Conservation (phyloP, 345 rosid species). For the Nasturtium officinale region DNA sequence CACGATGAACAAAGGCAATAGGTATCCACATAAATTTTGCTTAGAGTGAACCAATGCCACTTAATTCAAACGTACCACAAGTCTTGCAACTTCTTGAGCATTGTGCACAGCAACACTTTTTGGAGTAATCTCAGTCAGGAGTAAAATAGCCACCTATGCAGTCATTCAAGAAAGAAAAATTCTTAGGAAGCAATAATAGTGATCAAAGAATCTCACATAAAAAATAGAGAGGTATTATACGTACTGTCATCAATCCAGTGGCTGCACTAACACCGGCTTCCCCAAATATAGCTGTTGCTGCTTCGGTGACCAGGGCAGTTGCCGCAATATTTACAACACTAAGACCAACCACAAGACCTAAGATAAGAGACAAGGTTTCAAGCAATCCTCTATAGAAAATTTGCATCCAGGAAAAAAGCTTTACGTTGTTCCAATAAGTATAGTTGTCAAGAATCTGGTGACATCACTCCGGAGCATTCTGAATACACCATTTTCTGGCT, state of each 20-base stretch:
- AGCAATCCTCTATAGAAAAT: constrained; percentile 35
- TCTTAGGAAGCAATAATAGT: constrained; percentile 7
- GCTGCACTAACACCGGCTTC: constrained; percentile 99
- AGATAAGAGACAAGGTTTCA: constrained; percentile 41
- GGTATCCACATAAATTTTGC: constrained; percentile 6
- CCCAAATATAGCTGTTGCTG: constrained; percentile 97
- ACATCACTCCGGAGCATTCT: constrained; percentile 95
- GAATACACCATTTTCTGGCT: constrained; percentile 93
- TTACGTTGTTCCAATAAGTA: constrained; percentile 99
- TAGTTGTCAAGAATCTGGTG: constrained; percentile 96
- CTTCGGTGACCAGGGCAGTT: constrained; percentile 96
- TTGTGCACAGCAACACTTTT: constrained; percentile 97
- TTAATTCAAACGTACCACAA: constrained; percentile 71
- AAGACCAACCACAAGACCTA: constrained; percentile 43
- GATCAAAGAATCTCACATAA: constrained; percentile 17
- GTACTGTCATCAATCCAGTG: constrained; percentile 97
- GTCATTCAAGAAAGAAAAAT: constrained; percentile 21
- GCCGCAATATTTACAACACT: constrained; percentile 99
- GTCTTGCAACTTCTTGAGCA: constrained; percentile 89
- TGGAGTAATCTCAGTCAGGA: constrained; percentile 97
- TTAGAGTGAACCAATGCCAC: constrained; percentile 11
- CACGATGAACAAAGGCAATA: constrained; percentile 2
- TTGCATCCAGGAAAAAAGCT: constrained; percentile 34
- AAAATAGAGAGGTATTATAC: constrained; percentile 36
- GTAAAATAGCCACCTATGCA: constrained; percentile 83